Base-by-base conservation (phyloP, 1,139 yeast species). In the Yamadazyma aaseri region DNA sequence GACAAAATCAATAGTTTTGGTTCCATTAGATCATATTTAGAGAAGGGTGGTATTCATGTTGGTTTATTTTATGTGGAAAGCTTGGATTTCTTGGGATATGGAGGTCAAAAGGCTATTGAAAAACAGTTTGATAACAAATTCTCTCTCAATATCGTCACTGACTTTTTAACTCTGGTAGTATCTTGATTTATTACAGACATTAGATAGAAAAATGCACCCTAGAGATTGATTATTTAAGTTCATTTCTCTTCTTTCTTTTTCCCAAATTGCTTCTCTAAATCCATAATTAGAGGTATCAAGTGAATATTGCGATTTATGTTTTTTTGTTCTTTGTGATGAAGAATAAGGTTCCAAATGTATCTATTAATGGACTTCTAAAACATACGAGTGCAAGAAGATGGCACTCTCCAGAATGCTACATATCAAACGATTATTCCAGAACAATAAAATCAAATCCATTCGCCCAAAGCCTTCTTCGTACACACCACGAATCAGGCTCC, bases 121-220 rank as follows among this genome's bases (percentile, higher is more conserved):
- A 64, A 62, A 2, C 51, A 59, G 20, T 58, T 61, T 38, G 45
- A 46, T 3, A 48, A 41, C n/a, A 60, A 62, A 40, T 63, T 44
- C 36, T 45, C 48, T 5, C 46, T 45, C 32, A 50, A 45, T 27
- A 38, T 25, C 8, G 46, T 47, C 8, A 31, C 42, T 11, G 37
- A 46, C 13, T 48, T 44, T 21, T 35, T 46, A 18, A 14, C 28
- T 9, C 16, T 8, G n/a, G 35, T 32, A 15, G 22, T 34, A 5
- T 22, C 20, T 7, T 18, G n/a, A n/a, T n/a, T n/a, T n/a, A n/a
- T n/a, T n/a, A n/a, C n/a, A n/a, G n/a, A n/a, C n/a, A n/a, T n/a
- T n/a, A n/a, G n/a, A n/a, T n/a, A n/a, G n/a, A n/a, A n/a, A n/a
- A n/a, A n/a, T n/a, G n/a, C n/a, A n/a, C n/a, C n/a, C n/a, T n/a